Evolutionary conservation across 257 asterid species (phyloP), one percentile per base, ranked within the genome.

Genomic region (Salvia hispanica): DNA sequence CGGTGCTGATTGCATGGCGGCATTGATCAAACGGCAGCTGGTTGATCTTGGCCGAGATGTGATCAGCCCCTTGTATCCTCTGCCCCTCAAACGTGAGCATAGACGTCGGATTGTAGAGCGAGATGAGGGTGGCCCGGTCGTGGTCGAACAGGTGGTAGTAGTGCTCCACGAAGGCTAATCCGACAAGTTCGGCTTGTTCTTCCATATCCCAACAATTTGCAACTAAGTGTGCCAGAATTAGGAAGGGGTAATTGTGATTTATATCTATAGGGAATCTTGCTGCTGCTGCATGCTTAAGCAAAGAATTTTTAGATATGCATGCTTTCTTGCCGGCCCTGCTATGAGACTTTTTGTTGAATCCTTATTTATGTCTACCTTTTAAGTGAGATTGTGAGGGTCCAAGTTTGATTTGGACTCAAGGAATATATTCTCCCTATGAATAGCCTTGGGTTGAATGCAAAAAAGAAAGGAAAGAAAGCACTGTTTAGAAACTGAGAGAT

Each of bases 41-140:
- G 66, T 28, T 72, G n/a, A 86, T 77, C 76, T 86, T 84, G 15
- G 58, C 66, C 12, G 77, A 64, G 12, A 86, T 84, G 5, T 80
- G 69, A 58, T 66, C 78, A 9, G 28, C 71, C 7, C 88, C 90
- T 6, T 50, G 72, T 59, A 79, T 50, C 67, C 62, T 83, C 59
- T 81, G 86, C 33, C 92, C 86, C 74, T 86, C 92, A 28, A 83
- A 78, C 61, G 92, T 60, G 61, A 83, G 87, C 77, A 84, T 61
- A 33, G 90, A 84, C 40, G 67, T 52, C 8, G 90, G 78, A 44
- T 74, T 82, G 66, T 86, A 86, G 8, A 86, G 80, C 14, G 80
- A 58, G 43, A 72, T 58, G 9, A 86, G 72, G 0, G 75, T 68
- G 4, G 54, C 40, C 40, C 88, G 80, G 43, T 84, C 72, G 43